Evolutionary conservation across 805 yeast species (phyloP), one percentile per base, ranked within the genome.

Genomic region (Teunomyces funiuensis): DNA sequence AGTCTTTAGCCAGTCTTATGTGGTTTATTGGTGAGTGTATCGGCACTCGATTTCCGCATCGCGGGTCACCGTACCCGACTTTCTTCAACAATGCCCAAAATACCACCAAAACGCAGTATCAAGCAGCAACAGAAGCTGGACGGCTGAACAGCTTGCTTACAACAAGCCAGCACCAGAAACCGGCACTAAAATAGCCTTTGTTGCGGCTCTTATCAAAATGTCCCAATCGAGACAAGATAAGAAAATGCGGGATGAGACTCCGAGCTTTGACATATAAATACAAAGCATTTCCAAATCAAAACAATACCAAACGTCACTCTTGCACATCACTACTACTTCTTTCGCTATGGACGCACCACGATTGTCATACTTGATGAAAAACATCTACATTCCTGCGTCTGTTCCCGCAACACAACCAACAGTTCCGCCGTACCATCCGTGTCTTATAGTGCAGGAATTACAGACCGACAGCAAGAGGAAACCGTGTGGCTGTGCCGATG

Each of bases 371-470:
- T 58, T 65, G 38, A 46, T 71, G 37, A 68, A 66, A 36, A 70
- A 67, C 55, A 63, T 71, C 22, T 78, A 77, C 53, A 73, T 78
- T 43, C 83, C 83, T 3, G n/a, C n/a, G n/a, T n/a, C n/a, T n/a
- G n/a, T n/a, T n/a, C n/a, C 63, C 70, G 6, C 30, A 47, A 10
- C 55, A 57, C 17, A 37, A 41, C 51, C 47, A 7, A 43, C 43
- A 11, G 68, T 77, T 7, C 82, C 83, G 14, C 55, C 59, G 27
- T 76, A 76, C 55, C 83, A 76, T 43, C 83, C 83, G 3, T 74
- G 82, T 39, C 61, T 79, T 40, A 76, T 79, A 40, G 77, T 79
- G 60, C 80, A 76, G 55, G 83, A 78, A 57, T 61, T 63, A 41
- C 74, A 73, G 50, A 76, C 80, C 10, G 83, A 79, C 55, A 57